Evolutionary conservation across 176 grass and related monocot genomes (phyloP).

Genomic region (Triticum urartu): DNA sequence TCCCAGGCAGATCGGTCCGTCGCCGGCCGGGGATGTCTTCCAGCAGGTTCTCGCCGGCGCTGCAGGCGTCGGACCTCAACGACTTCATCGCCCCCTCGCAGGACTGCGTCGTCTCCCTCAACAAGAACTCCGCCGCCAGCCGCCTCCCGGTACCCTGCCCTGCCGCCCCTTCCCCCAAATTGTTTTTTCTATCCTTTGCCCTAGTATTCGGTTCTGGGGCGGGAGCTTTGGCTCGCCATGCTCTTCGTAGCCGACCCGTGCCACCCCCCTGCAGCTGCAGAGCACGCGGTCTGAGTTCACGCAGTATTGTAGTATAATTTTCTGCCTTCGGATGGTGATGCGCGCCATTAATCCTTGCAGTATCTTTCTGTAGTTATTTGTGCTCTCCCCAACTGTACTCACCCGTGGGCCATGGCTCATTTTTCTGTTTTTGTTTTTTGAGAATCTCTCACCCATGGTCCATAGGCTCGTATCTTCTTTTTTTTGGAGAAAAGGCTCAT

Average conservation of each 20-base stretch:
- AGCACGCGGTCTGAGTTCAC: background rate
- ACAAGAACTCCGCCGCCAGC: constrained; percentile 47
- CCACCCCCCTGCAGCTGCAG: background rate
- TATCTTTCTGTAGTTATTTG: too few relatives aligned
- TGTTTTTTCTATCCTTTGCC: background rate
- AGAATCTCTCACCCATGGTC: too few relatives aligned
- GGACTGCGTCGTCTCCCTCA: constrained; percentile 85
- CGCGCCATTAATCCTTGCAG: background rate
- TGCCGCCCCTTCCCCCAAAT: background rate
- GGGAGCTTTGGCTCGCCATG: background rate
- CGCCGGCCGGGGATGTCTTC: constrained; percentile 42
- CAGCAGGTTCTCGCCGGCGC: constrained; percentile 88
- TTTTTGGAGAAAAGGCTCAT: too few relatives aligned
- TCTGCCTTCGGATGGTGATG: background rate
- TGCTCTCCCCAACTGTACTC: too few relatives aligned
- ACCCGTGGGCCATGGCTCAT: too few relatives aligned
- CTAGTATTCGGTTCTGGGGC: background rate
- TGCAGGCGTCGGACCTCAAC: constrained; percentile 88
- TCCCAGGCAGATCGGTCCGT: background rate
- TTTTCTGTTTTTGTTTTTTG: too few relatives aligned
- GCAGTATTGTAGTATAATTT: background rate
- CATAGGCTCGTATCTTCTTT: too few relatives aligned
- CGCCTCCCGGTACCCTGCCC: constrained; percentile 31
- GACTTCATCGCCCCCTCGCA: constrained; percentile 97
- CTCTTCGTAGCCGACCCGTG: background rate